Percentiles rank a stretch among this genome's conserved stretches.
These are phyloP conservation scores for Rhododendron simsii DNA, from an alignment of 148 eudicot species.

Conservation along the genomic window DNA sequence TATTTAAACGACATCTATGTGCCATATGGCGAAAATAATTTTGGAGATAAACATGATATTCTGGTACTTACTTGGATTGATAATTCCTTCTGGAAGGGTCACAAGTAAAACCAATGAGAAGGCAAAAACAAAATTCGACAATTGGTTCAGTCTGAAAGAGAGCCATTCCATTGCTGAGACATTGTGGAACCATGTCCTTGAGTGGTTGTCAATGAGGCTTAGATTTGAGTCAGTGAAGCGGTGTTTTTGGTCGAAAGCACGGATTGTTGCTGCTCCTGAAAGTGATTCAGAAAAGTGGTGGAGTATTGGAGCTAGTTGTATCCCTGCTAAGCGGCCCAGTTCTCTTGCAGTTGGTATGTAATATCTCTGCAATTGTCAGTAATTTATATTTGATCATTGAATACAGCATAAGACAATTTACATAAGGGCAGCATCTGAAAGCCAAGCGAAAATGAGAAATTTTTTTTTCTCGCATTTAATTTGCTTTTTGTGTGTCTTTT, in stretches of 20 bases:
- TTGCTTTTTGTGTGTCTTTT: background rate
- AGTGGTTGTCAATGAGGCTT: constrained; percentile 61
- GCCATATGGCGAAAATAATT: background rate
- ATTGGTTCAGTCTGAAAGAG: constrained; percentile 89
- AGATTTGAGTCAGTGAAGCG: constrained; percentile 71
- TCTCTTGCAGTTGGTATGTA: constrained; percentile 99
- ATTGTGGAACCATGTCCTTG: constrained; percentile 95
- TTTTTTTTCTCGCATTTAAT: background rate
- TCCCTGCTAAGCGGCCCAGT: constrained; percentile 80
- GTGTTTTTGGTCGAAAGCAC: constrained; percentile 74
- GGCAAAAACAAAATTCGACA: constrained; percentile 93
- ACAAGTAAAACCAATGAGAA: constrained; percentile 87
- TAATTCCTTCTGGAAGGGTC: constrained; percentile 90
- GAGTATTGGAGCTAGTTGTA: constrained; percentile 87
- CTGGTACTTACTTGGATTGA: constrained; percentile 71
- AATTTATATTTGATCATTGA: background rate
- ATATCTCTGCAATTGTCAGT: constrained; percentile 54
- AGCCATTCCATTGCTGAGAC: constrained; percentile 99
- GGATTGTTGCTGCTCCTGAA: constrained; percentile 96
- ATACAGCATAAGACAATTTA: background rate
- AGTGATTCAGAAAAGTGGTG: constrained; percentile 98
- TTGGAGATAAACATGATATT: background rate
- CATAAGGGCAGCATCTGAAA: background rate
- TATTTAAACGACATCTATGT: background rate
- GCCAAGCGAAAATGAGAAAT: background rate